phyloP scores from a whole-genome alignment of 179 eudicot species.

The Heliamphora pulchella region DNA sequence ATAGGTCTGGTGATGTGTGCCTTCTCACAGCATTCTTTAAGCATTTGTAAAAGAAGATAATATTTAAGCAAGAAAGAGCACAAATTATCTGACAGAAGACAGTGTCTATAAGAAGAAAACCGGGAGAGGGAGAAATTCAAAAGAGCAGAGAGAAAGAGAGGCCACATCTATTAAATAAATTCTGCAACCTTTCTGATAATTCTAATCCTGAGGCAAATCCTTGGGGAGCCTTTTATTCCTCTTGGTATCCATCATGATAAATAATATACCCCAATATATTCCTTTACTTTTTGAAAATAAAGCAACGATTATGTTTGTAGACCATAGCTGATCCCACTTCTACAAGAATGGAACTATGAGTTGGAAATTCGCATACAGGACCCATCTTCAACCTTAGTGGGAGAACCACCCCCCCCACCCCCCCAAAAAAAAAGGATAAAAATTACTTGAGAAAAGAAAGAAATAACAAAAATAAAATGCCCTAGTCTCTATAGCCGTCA shows the following conservation, averaged over 20 bases:
- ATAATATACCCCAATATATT: background rate
- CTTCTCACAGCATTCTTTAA: no score
- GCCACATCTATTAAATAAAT: background rate
- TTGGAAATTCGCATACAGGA: background rate
- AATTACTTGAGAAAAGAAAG: no score
- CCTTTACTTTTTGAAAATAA: background rate
- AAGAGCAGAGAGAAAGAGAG: background rate
- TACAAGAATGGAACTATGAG: background rate
- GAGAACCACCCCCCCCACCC: background rate
- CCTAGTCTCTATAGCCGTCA: background rate
- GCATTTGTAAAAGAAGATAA: background rate
- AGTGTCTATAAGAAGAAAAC: background rate
- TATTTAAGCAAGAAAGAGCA: background rate
- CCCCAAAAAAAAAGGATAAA: no score
- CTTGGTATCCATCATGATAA: background rate
- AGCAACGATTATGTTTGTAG: background rate
- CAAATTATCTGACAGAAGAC: background rate
- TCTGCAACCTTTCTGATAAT: background rate
- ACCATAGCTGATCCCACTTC: background rate
- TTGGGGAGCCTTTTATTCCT: background rate
- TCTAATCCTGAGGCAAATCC: no score
- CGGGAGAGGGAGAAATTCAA: background rate
- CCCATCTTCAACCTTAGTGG: background rate
- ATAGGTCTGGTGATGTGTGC: background rate
- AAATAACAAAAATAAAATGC: background rate